Percentiles rank a stretch among this genome's conserved stretches.
These are phyloP conservation scores for Exophiala dermatitidis DNA, from an alignment of 2,329 filamentous ascomycete species.

Conservation along the genomic window DNA sequence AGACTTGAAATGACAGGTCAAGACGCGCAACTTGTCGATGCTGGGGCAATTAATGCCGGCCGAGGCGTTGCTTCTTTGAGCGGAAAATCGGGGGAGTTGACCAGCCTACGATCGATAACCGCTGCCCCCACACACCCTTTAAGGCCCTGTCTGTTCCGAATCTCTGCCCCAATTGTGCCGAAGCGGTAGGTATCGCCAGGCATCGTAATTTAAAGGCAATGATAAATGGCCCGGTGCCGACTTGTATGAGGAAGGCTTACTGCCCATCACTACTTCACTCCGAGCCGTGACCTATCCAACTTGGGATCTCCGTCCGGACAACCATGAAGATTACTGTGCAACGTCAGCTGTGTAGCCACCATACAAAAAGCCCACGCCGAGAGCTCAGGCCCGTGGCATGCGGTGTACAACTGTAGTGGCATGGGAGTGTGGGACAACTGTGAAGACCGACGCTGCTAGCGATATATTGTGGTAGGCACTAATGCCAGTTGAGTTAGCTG, in stretches of 20 bases:
- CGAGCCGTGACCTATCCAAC: background rate
- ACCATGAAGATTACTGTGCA: background rate
- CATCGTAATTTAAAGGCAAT: background rate
- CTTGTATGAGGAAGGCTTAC: no score
- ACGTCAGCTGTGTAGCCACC: background rate
- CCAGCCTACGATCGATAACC: background rate
- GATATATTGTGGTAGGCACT: no score
- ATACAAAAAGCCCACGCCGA: background rate
- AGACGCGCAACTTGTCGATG: background rate
- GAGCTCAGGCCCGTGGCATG: background rate
- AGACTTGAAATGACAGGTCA: slow-evolving; percentile 2
- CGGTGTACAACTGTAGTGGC: no score
- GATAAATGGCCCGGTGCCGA: no score
- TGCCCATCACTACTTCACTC: no score
- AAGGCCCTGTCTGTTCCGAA: background rate
- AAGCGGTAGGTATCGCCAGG: background rate
- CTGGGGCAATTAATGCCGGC: background rate
- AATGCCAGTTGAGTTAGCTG: no score
- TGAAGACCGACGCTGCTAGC: no score
- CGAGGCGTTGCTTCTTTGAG: slow-evolving; percentile 6
- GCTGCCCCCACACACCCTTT: background rate
- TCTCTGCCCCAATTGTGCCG: background rate
- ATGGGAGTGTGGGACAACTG: background rate
- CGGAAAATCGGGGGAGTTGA: background rate
- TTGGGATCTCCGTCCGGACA: background rate